These are phyloP conservation scores for Sarcodon aspratus DNA, from an alignment of 768 basidiomycete species.

Conservation along the genomic window DNA sequence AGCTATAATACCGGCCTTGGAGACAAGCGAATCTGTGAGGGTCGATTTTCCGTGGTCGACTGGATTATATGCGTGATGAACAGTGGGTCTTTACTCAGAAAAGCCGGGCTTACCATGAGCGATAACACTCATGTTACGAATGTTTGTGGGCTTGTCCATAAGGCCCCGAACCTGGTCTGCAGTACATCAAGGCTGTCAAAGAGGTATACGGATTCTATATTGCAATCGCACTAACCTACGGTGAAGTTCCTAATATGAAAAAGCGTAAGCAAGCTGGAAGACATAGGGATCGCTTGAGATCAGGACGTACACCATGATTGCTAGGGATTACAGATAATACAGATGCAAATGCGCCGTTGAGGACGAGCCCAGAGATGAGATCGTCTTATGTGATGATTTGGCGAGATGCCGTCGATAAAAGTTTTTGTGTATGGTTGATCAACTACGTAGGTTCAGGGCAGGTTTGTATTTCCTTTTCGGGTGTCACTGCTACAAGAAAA, in stretches of 20 bases:
- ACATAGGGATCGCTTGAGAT: conserved; percentile 1
- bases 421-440: no score
- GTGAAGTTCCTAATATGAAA: conserved; percentile 67
- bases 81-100: conserved; percentile 5
- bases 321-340: conserved; percentile 30
- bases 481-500: conserved; percentile 23
- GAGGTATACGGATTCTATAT: background rate
- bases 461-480: conserved; percentile 7
- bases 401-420: background rate
- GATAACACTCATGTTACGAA: conserved; percentile 92
- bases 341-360: conserved; percentile 9
- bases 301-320: conserved; percentile 72
- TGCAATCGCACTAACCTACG: conserved; percentile 44
- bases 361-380: conserved; percentile 10
- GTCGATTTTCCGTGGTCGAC: conserved; percentile 99
- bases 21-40: conserved; percentile 96
- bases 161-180: conserved; percentile 78
- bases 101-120: conserved; percentile 58
- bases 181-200: conserved; percentile 7
- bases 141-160: conserved; percentile 87
- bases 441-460: background rate
- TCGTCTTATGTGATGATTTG: conserved; percentile 7
- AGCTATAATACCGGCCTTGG: conserved; percentile 99
- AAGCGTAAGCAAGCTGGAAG: conserved; percentile 14
- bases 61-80: conserved; percentile 16